Evolutionary conservation across 2,329 filamentous ascomycete genomes (phyloP).

Genomic region (Pestalotiopsis sp.): DNA sequence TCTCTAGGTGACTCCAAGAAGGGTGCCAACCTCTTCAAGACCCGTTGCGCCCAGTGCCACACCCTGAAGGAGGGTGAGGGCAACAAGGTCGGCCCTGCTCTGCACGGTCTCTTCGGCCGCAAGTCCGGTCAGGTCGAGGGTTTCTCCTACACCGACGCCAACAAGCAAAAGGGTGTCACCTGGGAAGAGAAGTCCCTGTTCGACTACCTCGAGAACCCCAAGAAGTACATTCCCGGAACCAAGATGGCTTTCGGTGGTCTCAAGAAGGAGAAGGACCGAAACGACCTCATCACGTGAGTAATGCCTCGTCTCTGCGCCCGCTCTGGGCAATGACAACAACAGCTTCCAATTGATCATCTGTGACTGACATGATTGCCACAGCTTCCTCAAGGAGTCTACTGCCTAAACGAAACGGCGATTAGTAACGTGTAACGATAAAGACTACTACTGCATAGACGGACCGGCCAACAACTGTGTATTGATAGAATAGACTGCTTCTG

Average conservation of each 20-base stretch:
- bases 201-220: conserved; percentile 99
- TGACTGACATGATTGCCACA: conserved; percentile 35
- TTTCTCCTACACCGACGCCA: conserved; percentile 98
- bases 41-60: conserved; percentile 97
- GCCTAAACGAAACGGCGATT: conserved; percentile 53
- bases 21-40: conserved; percentile 99
- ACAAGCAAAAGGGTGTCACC: conserved; percentile 92
- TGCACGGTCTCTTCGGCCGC: conserved; percentile 97
- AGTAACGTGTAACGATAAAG: conserved; percentile 35
- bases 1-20: conserved; percentile 83
- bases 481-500: conserved; percentile 34
- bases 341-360: neutral
- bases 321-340: neutral
- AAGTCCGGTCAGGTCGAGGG: conserved; percentile 89
- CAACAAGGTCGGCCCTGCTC: conserved; percentile 98
- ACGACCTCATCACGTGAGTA: conserved; percentile 94
- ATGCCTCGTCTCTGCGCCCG: neutral
- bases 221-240: conserved; percentile 99
- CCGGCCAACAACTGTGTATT: conserved; percentile 30
- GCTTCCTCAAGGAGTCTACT: conserved; percentile 70
- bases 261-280: conserved; percentile 99
- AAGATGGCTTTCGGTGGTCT: conserved; percentile 99
- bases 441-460: conserved; percentile 31
- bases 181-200: conserved; percentile 91
- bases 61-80: conserved; percentile 85